A percentile compares a stretch with the other conserved stretches of the same genome.
These are phyloP conservation scores for Globisporangium uncinulatum DNA, from an alignment of 352 stramenopile genomes.

Conservation along the genomic window DNA sequence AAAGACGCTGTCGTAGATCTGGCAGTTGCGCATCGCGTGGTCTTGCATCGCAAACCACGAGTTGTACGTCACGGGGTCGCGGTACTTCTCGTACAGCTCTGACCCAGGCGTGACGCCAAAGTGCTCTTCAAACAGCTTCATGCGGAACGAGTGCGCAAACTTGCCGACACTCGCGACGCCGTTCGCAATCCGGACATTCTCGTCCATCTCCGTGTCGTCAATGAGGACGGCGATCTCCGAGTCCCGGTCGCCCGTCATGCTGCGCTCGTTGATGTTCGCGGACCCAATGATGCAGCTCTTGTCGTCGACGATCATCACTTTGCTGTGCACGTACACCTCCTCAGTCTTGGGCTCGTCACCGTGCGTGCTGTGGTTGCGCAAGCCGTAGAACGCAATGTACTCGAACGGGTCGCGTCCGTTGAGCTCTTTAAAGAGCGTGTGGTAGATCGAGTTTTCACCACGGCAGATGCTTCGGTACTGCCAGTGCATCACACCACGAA, in stretches of 20 bases:
- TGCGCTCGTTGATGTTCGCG: slow-evolving; percentile 86
- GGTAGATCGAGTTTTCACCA: slow-evolving; percentile 77
- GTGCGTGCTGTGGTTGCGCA: slow-evolving; percentile 49
- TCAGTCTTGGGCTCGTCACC: slow-evolving; percentile 49
- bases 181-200: slow-evolving; percentile 38
- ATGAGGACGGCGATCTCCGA: slow-evolving; percentile 84
- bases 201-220: slow-evolving; percentile 73
- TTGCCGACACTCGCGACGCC: slow-evolving; percentile 56
- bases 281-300: slow-evolving; percentile 74
- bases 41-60: slow-evolving; percentile 83
- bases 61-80: slow-evolving; percentile 51
- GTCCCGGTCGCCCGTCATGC: slow-evolving; percentile 81
- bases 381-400: slow-evolving; percentile 84
- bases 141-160: slow-evolving; percentile 82
- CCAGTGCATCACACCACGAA: slow-evolving; percentile 85
- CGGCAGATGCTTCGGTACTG: slow-evolving; percentile 85
- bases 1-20: slow-evolving; percentile 83
- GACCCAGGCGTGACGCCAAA: slow-evolving; percentile 56
- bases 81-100: slow-evolving; percentile 46
- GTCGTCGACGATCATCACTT: slow-evolving; percentile 89
- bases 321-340: slow-evolving; percentile 88
- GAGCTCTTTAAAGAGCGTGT: slow-evolving; percentile 69
- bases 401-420: slow-evolving; percentile 70
- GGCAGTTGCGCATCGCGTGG: slow-evolving; percentile 76
- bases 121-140: slow-evolving; percentile 85